Conservation (phyloP, 768 basidiomycete genomes). For the Crassisporium funariophilum region DNA sequence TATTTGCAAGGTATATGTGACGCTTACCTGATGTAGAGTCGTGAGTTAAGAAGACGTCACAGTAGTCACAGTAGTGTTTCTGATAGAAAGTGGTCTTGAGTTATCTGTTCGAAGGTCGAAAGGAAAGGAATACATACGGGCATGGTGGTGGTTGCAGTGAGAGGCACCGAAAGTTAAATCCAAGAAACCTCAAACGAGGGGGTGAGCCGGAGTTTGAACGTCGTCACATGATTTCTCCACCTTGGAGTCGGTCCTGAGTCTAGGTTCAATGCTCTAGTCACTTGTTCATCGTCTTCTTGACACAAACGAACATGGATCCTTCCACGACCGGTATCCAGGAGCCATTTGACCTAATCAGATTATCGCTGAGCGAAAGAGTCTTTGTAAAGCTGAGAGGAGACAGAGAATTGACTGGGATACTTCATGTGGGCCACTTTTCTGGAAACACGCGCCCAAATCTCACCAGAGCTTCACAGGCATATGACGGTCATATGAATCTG, state of each 20-base stretch:
- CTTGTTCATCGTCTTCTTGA: constrained; percentile 1
- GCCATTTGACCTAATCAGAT: constrained; percentile 95
- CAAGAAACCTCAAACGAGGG: too few relatives aligned
- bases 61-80: constrained; percentile 96
- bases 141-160: constrained; percentile 45
- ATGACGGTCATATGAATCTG: constrained; percentile 99
- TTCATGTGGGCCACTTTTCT: constrained; percentile 69
- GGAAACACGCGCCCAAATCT: constrained; percentile 9
- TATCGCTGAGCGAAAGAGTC: constrained; percentile 96
- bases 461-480: constrained; percentile 63
- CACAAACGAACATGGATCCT: constrained; percentile 57
- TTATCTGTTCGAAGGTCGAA: constrained; percentile 1
- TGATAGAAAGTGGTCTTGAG: constrained; percentile 31
- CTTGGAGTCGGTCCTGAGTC: not conserved
- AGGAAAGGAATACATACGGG: constrained; percentile 50
- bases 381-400: constrained; percentile 98
- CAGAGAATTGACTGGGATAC: constrained; percentile 84
- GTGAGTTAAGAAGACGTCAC: constrained; percentile 92
- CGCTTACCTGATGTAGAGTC: constrained; percentile 85
- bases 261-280: constrained; percentile 1
- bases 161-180: constrained; percentile 1
- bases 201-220: constrained; percentile 28
- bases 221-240: constrained; percentile 20
- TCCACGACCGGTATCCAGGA: constrained; percentile 83
- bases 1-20: not conserved